A percentile compares a stretch with the other conserved stretches of the same genome.
phyloP scores from a whole-genome alignment of 305 asterid genomes.

The Ajuga reptans region DNA sequence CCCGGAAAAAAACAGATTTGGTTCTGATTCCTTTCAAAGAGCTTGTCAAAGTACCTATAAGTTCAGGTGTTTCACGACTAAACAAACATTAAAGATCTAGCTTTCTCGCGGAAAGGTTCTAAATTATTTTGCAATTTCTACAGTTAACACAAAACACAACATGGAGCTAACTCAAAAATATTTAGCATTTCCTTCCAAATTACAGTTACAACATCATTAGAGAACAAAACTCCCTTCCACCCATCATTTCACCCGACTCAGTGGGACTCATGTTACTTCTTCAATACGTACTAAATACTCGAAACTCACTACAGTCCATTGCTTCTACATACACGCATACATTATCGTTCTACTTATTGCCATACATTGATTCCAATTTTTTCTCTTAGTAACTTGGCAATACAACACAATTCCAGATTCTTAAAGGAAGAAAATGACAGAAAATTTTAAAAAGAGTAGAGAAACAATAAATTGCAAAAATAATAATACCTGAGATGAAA shows the following conservation, averaged over 20 bases:
- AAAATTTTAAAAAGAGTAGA: not conserved
- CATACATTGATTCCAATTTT: not conserved
- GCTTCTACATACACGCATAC: not conserved
- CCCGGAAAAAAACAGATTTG: not conserved
- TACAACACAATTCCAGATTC: not conserved
- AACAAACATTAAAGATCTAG: not conserved
- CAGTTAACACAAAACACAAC: no score
- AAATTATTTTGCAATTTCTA: no score
- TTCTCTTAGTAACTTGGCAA: not conserved
- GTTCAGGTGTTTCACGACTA: not conserved
- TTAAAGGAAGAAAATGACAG: not conserved
- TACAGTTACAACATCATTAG: constrained; percentile 10
- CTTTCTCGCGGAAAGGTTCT: not conserved
- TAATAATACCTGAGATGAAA: constrained; percentile 29
- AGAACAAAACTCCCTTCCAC: not conserved
- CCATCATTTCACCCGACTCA: not conserved
- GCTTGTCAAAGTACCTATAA: not conserved
- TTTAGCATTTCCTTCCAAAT: not conserved
- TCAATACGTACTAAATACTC: not conserved
- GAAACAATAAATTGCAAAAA: not conserved
- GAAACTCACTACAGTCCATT: not conserved
- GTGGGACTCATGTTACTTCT: not conserved
- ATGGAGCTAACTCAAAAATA: not conserved
- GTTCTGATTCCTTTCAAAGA: not conserved
- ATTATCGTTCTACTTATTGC: not conserved